Evolutionary conservation across 805 yeast species (phyloP).

Genomic region (Zygosaccharomyces siamensis): DNA sequence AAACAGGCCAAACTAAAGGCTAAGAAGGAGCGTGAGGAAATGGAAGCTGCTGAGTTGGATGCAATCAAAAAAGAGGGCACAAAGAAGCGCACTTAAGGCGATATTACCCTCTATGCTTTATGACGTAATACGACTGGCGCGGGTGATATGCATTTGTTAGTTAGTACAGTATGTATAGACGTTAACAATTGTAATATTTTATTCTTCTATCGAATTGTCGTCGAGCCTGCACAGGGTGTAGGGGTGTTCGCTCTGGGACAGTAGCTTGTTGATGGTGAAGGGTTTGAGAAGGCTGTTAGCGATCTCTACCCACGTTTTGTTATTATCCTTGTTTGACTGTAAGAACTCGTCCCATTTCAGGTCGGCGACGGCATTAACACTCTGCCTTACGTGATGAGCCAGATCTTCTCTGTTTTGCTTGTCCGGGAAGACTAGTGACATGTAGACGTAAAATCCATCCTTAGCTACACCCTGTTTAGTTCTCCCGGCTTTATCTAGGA

Average conservation of each 20-base stretch:
- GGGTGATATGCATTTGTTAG: neutral
- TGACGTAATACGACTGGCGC: neutral
- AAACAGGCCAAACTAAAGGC: conserved; percentile 28
- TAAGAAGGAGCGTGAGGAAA: conserved; percentile 32
- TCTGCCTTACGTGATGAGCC: conserved; percentile 14
- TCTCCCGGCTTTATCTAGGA: conserved; percentile 11
- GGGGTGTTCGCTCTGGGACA: conserved; percentile 13
- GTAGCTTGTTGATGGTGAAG: conserved; percentile 12
- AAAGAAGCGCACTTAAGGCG: conserved; percentile 10
- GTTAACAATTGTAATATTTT: neutral
- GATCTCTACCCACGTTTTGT: conserved; percentile 22
- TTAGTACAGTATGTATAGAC: neutral
- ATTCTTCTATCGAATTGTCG: neutral
- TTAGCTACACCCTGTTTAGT: conserved; percentile 25
- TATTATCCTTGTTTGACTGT: conserved; percentile 7
- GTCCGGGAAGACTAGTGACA: conserved; percentile 24
- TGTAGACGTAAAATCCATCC: conserved; percentile 31
- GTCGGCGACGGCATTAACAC: conserved; percentile 20
- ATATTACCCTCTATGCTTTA: neutral
- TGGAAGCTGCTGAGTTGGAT: conserved; percentile 33
- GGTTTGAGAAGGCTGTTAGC: conserved; percentile 15
- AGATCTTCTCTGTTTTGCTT: conserved; percentile 13
- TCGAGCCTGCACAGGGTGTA: neutral
- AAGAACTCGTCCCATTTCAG: conserved; percentile 22
- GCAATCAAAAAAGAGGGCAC: conserved; percentile 22